Evolutionary conservation across 345 rosid genomes (phyloP).

Genomic region (Gossypium sturtianum): DNA sequence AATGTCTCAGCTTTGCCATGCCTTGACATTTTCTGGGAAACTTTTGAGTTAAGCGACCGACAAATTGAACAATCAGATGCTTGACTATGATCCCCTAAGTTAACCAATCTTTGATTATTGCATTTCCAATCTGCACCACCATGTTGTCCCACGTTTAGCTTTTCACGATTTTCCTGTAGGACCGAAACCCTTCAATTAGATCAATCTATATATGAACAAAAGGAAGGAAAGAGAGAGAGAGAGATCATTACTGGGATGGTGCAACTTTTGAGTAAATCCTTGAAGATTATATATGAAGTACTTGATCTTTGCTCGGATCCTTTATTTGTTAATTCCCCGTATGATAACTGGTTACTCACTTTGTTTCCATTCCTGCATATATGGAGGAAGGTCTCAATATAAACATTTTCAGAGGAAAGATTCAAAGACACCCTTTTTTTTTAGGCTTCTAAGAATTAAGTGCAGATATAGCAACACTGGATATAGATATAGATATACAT

Average conservation of each 20-base stretch:
- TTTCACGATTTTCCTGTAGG: slow-evolving; percentile 13
- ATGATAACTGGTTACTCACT: slow-evolving; percentile 11
- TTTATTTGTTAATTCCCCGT: slow-evolving; percentile 12
- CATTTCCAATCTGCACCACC: neutral
- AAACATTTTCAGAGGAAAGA: neutral
- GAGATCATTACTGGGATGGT: neutral
- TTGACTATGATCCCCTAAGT: neutral
- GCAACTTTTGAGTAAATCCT: slow-evolving; percentile 38
- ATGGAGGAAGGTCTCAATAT: neutral
- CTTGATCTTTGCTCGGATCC: slow-evolving; percentile 18
- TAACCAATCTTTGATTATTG: slow-evolving; percentile 10
- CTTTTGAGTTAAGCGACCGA: slow-evolving; percentile 12
- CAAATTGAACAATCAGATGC: slow-evolving; percentile 13
- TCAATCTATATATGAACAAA: neutral
- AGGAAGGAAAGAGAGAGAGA: neutral
- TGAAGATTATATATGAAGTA: slow-evolving; percentile 40
- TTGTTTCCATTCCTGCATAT: slow-evolving; percentile 1
- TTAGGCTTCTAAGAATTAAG: no score
- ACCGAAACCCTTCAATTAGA: neutral
- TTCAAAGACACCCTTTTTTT: no score
- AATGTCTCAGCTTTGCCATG: slow-evolving; percentile 14
- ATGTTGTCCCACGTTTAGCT: neutral
- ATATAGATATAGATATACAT: no score
- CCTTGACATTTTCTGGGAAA: slow-evolving; percentile 12
- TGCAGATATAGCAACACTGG: no score